Evolutionary conservation across 2,329 filamentous ascomycete genomes (phyloP), one percentile per base, ranked within the genome.

Genomic region (Fusarium sp.): DNA sequence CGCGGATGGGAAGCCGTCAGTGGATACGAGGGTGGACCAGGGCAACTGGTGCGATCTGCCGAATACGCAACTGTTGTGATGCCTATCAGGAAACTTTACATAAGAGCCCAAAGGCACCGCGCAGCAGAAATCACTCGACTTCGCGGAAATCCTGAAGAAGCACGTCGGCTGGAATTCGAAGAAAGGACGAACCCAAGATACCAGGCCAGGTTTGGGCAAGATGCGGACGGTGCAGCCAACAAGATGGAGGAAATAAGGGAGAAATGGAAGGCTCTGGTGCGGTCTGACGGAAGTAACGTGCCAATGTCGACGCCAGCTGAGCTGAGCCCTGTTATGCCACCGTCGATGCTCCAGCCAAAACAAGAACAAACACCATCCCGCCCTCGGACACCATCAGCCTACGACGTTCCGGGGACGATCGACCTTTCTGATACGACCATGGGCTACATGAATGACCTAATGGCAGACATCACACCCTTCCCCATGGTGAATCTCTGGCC

Each of bases 41-140:
- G 82, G 2, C 84, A 88, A 44, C 76, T 85, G 35, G 80, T 85
- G 35, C 84, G 82, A 71, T 83, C 84, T 58, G 79, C 82, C 5
- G 83, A 84, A 63, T 83, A 87, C 44, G 80, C 83, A 15, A 84
- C 85, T 2, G 84, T 89, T 6, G 87, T 87, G 80, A 75, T 88
- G 46, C 87, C 88, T 1, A 79, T 90, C 52, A 84, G 85, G 51
- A 88, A 86, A 70, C 82, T 90, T 2, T 88, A 88, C 74, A 73
- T 84, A 58, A 86, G 86, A 69, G 87, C 88, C 1, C 83, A 82
- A 44, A 84, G 82, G 64, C 86, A 89, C 66, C 84, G 88, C 10
- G 84, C 85, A 12, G 79, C 82, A 1, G 88, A 90, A 75, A 80
- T 90, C 16, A 75, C 78, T 15, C 84, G 87, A 2, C 80, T 90